Conservation (phyloP, 2,329 filamentous ascomycete genomes). For the Cladosporium sp. region DNA sequence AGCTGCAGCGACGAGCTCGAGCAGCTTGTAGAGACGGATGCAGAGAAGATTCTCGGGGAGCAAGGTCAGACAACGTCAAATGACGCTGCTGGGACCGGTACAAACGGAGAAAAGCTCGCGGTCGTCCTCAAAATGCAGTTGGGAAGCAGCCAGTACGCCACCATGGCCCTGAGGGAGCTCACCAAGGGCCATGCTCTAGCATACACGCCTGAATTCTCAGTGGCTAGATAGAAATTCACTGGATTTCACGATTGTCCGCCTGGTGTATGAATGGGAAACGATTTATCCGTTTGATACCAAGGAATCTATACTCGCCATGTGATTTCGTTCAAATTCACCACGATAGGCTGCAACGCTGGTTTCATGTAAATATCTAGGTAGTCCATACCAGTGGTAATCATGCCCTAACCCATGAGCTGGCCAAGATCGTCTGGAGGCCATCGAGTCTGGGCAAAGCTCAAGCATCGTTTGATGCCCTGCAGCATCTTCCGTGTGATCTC, state of each 20-base stretch:
- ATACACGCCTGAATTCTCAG: conserved; percentile 57
- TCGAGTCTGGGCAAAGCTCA: conserved; percentile 93
- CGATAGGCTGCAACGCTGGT: too few relatives aligned
- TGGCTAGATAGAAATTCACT: conserved; percentile 16
- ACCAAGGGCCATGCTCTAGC: conserved; percentile 61
- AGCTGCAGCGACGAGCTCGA: conserved; percentile 61
- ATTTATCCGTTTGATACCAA: too few relatives aligned
- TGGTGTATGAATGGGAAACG: too few relatives aligned
- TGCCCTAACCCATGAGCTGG: conserved; percentile 79
- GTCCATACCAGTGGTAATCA: not conserved
- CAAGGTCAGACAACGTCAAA: conserved; percentile 6
- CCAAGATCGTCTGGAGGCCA: conserved; percentile 91
- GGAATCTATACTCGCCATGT: too few relatives aligned
- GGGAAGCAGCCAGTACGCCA: conserved; percentile 75
- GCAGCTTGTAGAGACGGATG: conserved; percentile 83
- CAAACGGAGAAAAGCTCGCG: conserved; percentile 50
- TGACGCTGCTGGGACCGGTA: conserved; percentile 3
- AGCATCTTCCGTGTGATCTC: conserved; percentile 92
- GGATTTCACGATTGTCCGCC: not conserved
- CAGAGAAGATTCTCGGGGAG: conserved; percentile 54
- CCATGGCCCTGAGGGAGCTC: conserved; percentile 72
- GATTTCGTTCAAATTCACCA: too few relatives aligned
- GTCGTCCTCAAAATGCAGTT: conserved; percentile 69
- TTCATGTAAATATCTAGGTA: not conserved
- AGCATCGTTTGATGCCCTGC: conserved; percentile 93